A percentile compares a stretch with the other conserved stretches of the same genome.
phyloP scores from a whole-genome alignment of 106 monocot species.

The Platanthera zijinensis region DNA sequence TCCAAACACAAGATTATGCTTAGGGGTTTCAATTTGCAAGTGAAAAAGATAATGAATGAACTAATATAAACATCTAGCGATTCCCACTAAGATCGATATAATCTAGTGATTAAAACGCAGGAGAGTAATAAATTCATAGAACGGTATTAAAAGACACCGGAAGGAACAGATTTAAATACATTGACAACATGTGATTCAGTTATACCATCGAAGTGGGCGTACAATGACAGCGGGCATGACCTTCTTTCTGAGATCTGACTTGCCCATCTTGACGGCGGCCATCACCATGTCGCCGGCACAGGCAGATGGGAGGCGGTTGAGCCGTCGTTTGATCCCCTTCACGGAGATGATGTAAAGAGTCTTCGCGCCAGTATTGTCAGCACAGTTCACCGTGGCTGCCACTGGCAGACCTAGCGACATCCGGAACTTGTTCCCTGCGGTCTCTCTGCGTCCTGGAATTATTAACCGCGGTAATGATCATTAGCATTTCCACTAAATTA shows the following conservation, averaged over 20 bases:
- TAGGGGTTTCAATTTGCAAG: too few species aligned
- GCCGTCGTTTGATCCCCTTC: conserved; percentile 42
- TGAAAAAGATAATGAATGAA: too few species aligned
- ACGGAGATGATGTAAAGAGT: conserved; percentile 27
- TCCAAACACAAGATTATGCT: too few species aligned
- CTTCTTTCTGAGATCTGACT: conserved; percentile 59
- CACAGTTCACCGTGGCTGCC: conserved; percentile 58
- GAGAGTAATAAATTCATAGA: too few species aligned
- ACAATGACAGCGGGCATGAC: conserved; percentile 65
- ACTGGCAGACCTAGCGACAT: conserved; percentile 68
- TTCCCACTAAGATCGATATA: too few species aligned
- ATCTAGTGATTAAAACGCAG: too few species aligned
- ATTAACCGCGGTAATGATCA: too few species aligned
- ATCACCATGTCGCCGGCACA: conserved; percentile 7
- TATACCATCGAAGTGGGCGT: conserved; percentile 51
- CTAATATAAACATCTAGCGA: too few species aligned
- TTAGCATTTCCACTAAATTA: too few species aligned
- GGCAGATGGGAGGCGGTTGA: conserved; percentile 44
- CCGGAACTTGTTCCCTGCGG: conserved; percentile 43
- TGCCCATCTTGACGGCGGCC: conserved; percentile 67
- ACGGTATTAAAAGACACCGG: too few species aligned
- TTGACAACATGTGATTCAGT: too few species aligned
- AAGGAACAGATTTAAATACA: neutral
- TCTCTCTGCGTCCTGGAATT: conserved; percentile 12
- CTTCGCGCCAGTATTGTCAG: conserved; percentile 4